These are phyloP conservation scores for Pythium graminicola DNA, from an alignment of 352 stramenopile genomes.

Conservation along the genomic window DNA sequence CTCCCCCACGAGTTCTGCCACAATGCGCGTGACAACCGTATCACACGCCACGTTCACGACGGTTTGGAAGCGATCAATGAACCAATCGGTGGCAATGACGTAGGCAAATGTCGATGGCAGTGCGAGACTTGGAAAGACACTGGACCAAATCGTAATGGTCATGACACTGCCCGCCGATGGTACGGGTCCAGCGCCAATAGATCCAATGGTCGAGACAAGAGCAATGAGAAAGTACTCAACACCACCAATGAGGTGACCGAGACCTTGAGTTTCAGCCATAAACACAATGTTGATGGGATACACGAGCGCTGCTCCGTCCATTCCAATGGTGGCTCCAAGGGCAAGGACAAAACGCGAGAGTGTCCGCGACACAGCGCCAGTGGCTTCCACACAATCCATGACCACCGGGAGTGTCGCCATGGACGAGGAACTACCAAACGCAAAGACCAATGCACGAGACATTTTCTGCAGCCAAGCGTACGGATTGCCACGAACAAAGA, in stretches of 20 bases:
- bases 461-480: slow-evolving; percentile 31
- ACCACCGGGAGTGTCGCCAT: slow-evolving; percentile 39
- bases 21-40: slow-evolving; percentile 47
- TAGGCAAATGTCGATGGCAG: slow-evolving; percentile 46
- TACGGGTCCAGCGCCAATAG: slow-evolving; percentile 28
- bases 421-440: slow-evolving; percentile 34
- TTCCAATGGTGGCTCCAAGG: slow-evolving; percentile 29
- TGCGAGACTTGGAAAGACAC: slow-evolving; percentile 26
- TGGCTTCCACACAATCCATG: slow-evolving; percentile 32
- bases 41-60: slow-evolving; percentile 59
- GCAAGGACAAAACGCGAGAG: slow-evolving; percentile 30
- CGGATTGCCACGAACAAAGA: slow-evolving; percentile 25
- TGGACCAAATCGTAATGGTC: slow-evolving; percentile 37
- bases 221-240: slow-evolving; percentile 34
- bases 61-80: slow-evolving; percentile 50
- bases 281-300: slow-evolving; percentile 35
- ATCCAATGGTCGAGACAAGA: slow-evolving; percentile 27
- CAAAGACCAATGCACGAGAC: slow-evolving; percentile 29
- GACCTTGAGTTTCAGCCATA: slow-evolving; percentile 27
- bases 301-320: slow-evolving; percentile 28
- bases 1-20: slow-evolving; percentile 33
- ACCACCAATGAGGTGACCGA: slow-evolving; percentile 19
- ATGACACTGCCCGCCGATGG: slow-evolving; percentile 31
- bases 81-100: slow-evolving; percentile 54
- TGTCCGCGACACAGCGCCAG: slow-evolving; percentile 17